These are phyloP conservation scores for Funneliformis mosseae DNA, from an alignment of 192 early-diverging fungal genomes.

Conservation along the genomic window DNA sequence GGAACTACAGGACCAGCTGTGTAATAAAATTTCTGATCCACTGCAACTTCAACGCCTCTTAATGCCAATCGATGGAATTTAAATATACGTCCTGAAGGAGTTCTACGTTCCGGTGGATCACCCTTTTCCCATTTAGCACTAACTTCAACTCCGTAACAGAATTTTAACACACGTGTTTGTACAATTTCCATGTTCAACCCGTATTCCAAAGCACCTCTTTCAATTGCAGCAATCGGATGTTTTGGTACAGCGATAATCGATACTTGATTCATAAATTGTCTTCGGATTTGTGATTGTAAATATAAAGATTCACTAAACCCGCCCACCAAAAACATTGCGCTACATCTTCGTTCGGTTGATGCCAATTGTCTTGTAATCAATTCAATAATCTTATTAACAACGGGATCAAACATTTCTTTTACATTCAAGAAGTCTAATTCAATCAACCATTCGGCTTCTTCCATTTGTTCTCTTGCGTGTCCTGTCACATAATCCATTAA, in stretches of 20 bases:
- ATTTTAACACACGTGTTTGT: constrained; percentile 31
- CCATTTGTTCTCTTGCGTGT: constrained; percentile 44
- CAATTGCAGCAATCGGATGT: constrained; percentile 55
- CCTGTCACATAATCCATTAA: constrained; percentile 37
- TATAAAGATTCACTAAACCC: constrained; percentile 59
- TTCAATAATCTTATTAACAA: constrained; percentile 54
- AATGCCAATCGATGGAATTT: constrained; percentile 27
- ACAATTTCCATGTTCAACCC: constrained; percentile 28
- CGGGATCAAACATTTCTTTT: constrained; percentile 60
- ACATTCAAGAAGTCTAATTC: constrained; percentile 51
- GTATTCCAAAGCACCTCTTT: constrained; percentile 46
- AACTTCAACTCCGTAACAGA: constrained; percentile 25
- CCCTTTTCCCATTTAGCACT: constrained; percentile 13
- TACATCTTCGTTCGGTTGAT: constrained; percentile 43
- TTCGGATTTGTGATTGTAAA: constrained; percentile 48
- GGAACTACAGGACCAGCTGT: constrained; percentile 18
- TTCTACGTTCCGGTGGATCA: constrained; percentile 28
- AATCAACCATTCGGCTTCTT: constrained; percentile 52
- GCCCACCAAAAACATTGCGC: constrained; percentile 60
- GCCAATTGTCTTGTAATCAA: constrained; percentile 55
- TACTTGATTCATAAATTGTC: constrained; percentile 47
- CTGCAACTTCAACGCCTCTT: constrained; percentile 23
- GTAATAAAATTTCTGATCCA: constrained; percentile 30
- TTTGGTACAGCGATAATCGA: constrained; percentile 56
- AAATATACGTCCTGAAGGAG: background rate